phyloP scores from a whole-genome alignment of 1,284 basidiomycete genomes.

The Sanghuangporus weigelae region DNA sequence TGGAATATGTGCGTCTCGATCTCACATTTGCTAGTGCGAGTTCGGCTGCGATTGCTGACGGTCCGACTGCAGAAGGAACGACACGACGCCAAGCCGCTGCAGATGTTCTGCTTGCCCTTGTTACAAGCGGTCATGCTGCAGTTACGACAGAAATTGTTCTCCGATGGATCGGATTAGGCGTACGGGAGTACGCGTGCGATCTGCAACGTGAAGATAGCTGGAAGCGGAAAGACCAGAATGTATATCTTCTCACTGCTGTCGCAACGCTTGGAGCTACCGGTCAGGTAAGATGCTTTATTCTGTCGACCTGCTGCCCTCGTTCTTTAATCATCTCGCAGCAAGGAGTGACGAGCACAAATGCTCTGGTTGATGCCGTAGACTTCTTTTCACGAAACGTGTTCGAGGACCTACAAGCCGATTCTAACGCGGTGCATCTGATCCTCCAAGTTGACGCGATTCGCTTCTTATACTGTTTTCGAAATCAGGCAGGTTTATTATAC shows the following conservation, averaged over 20 bases:
- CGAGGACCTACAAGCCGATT: slow-evolving; percentile 76
- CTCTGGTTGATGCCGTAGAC: slow-evolving; percentile 89
- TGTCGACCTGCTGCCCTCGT: not conserved
- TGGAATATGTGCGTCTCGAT: slow-evolving; percentile 92
- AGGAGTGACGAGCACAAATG: slow-evolving; percentile 91
- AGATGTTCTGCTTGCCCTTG: slow-evolving; percentile 86
- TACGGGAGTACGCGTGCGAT: slow-evolving; percentile 84
- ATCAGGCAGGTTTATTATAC: slow-evolving; percentile 85
- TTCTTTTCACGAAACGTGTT: slow-evolving; percentile 95
- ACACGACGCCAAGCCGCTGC: slow-evolving; percentile 87
- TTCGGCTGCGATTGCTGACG: slow-evolving; percentile 32
- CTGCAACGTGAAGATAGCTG: slow-evolving; percentile 82
- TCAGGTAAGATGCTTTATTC: slow-evolving; percentile 44
- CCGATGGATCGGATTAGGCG: too few species aligned
- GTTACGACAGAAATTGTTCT: slow-evolving; percentile 84
- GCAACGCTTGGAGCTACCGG: too few species aligned
- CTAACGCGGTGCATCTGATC: slow-evolving; percentile 76
- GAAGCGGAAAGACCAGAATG: slow-evolving; percentile 95
- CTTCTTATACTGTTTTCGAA: slow-evolving; percentile 91
- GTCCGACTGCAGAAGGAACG: too few species aligned
- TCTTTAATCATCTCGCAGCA: slow-evolving; percentile 40
- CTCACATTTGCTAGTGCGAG: slow-evolving; percentile 60
- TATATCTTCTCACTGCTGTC: slow-evolving; percentile 89
- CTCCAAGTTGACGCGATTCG: slow-evolving; percentile 95
- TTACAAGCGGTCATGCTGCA: slow-evolving; percentile 65